Percentiles rank a stretch among this genome's conserved stretches.
These are phyloP conservation scores for Phoma sp. DNA, from an alignment of 2,329 filamentous ascomycete species.

Conservation along the genomic window DNA sequence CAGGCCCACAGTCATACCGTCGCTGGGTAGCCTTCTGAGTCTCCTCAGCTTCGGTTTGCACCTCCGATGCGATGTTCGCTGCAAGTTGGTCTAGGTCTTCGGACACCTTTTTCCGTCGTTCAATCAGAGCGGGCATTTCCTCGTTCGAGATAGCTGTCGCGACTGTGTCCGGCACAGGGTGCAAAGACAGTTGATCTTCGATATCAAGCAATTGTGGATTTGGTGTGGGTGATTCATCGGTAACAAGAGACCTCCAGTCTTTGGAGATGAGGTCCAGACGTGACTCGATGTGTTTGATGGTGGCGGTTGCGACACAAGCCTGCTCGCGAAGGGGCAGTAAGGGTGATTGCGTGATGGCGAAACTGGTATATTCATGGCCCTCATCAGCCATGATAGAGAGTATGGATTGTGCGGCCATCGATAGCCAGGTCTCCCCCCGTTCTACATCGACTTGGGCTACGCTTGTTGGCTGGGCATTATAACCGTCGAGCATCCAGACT, in stretches of 20 bases:
- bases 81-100: slow-evolving; percentile 41
- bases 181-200: slow-evolving; percentile 20
- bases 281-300: slow-evolving; percentile 49
- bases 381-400: slow-evolving; percentile 70
- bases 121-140: slow-evolving; percentile 27
- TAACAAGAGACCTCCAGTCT: slow-evolving; percentile 53
- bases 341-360: slow-evolving; percentile 75
- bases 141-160: slow-evolving; percentile 29
- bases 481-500: slow-evolving; percentile 89
- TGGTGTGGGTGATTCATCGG: slow-evolving; percentile 32
- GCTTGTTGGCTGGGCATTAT: slow-evolving; percentile 73
- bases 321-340: slow-evolving; percentile 55
- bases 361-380: slow-evolving; percentile 75
- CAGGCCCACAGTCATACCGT: slow-evolving; percentile 72
- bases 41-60: slow-evolving; percentile 55
- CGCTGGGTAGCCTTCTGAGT: slow-evolving; percentile 61
- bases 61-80: slow-evolving; percentile 56
- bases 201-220: slow-evolving; percentile 25
- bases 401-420: slow-evolving; percentile 69
- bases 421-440: slow-evolving; percentile 66
- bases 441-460: slow-evolving; percentile 54
- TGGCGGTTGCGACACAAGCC: slow-evolving; percentile 55
- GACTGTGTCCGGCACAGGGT: slow-evolving; percentile 21
- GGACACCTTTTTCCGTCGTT: slow-evolving; percentile 22
- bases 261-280: slow-evolving; percentile 49